A percentile compares a stretch with the other conserved stretches of the same genome.
These are phyloP conservation scores for Tuber microsphaerosporum DNA, from an alignment of 495 filamentous ascomycete genomes.

Conservation along the genomic window DNA sequence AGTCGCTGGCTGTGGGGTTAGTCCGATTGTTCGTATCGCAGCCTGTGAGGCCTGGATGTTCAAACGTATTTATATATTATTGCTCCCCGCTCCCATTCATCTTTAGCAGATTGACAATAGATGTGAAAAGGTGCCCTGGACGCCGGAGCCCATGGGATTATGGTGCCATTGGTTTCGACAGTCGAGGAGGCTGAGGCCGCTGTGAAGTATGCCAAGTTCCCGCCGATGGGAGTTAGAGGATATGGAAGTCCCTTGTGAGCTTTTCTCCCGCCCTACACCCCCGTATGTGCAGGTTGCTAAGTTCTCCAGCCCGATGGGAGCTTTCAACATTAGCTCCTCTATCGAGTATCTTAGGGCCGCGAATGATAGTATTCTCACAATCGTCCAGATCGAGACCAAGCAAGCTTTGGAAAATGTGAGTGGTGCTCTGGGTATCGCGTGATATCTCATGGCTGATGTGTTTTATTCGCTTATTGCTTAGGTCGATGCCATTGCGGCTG, in stretches of 20 bases:
- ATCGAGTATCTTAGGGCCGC: constrained; percentile 67
- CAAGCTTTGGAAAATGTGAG: constrained; percentile 57
- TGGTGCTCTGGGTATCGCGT: neutral
- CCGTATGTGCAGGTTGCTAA: neutral
- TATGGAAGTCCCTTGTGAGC: constrained; percentile 58
- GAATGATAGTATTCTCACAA: constrained; percentile 62
- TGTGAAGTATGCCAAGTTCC: constrained; percentile 59
- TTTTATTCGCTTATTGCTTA: neutral
- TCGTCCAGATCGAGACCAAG: constrained; percentile 76
- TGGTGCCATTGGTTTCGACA: constrained; percentile 60
- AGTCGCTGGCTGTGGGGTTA: constrained; percentile 59
- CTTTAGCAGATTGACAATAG: neutral
- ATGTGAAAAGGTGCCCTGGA: constrained; percentile 55
- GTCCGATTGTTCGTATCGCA: constrained; percentile 60
- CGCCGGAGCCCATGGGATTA: constrained; percentile 61
- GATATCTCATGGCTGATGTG: neutral
- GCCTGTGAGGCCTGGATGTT: constrained; percentile 64
- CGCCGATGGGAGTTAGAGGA: constrained; percentile 56
- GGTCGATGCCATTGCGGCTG: constrained; percentile 62
- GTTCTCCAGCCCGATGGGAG: constrained; percentile 49
- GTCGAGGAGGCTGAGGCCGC: constrained; percentile 56
- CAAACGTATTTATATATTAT: constrained; percentile 50
- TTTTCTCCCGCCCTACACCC: neutral
- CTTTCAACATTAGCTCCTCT: constrained; percentile 51
- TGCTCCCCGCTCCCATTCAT: constrained; percentile 9